Conservation (phyloP, 345 rosid species). For the Dimocarpus longan region DNA sequence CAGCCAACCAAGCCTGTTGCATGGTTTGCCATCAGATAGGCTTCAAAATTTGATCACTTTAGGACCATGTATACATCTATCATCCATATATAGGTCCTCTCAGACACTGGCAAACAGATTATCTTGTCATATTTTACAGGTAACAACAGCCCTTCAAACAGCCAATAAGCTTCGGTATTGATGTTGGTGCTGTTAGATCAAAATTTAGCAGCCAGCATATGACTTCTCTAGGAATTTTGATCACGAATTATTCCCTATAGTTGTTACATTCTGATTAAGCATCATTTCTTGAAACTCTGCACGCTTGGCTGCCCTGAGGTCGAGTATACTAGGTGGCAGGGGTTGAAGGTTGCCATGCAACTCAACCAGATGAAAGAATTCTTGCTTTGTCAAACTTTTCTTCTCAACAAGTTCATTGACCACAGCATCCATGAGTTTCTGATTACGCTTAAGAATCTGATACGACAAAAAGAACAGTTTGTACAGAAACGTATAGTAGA, state of each 20-base stretch:
- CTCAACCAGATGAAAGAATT: constrained; percentile 67
- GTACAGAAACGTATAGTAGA: not conserved
- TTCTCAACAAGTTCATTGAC: constrained; percentile 67
- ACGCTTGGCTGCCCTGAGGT: constrained; percentile 64
- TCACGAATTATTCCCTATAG: constrained; percentile 24
- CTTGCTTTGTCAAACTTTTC: constrained; percentile 77
- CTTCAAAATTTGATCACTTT: not conserved
- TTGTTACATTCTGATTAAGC: constrained; percentile 34
- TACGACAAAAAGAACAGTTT: constrained; percentile 9
- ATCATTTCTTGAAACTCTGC: constrained; percentile 54
- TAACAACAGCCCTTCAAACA: not conserved
- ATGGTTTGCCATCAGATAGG: not conserved
- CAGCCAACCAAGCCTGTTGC: not conserved
- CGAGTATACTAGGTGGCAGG: constrained; percentile 63
- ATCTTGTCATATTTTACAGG: not conserved
- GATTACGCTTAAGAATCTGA: constrained; percentile 63
- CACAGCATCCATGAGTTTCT: constrained; percentile 68
- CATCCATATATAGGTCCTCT: not conserved
- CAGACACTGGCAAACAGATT: not conserved
- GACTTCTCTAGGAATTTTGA: not conserved
- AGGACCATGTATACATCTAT: not conserved
- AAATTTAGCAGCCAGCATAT: not conserved
- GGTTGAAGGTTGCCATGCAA: constrained; percentile 62
- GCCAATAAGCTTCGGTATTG: not conserved
- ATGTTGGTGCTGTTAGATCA: not conserved